These are phyloP conservation scores for Thymus quinquecostatus DNA, from an alignment of 257 asterid genomes.

Conservation along the genomic window DNA sequence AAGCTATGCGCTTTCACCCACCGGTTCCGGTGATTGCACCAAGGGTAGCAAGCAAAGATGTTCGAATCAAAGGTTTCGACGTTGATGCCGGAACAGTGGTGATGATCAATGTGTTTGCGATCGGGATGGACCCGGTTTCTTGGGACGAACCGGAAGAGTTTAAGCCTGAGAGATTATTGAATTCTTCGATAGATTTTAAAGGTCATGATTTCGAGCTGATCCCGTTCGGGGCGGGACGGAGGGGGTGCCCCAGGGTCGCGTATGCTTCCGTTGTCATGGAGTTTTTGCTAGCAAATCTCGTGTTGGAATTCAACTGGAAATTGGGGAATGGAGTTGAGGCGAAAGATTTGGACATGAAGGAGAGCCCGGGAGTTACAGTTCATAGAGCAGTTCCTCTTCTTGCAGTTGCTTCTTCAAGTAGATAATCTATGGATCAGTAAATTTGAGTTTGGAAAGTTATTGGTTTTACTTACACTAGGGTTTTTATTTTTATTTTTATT, in stretches of 20 bases:
- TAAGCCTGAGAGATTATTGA: slow-evolving; percentile 39
- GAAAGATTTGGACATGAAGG: slow-evolving; percentile 46
- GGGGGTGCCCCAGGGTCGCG: slow-evolving; percentile 10
- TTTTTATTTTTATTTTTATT: too few species aligned
- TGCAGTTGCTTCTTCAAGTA: neutral
- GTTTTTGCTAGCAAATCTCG: slow-evolving; percentile 32
- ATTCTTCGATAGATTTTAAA: slow-evolving; percentile 20
- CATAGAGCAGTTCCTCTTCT: slow-evolving; percentile 11
- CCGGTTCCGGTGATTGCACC: slow-evolving; percentile 9
- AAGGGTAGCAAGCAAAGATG: neutral
- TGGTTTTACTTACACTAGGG: too few species aligned
- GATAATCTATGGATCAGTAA: too few species aligned
- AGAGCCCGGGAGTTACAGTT: slow-evolving; percentile 31
- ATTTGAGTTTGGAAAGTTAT: too few species aligned
- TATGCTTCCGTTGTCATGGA: neutral
- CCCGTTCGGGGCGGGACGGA: slow-evolving; percentile 47
- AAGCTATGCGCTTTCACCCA: slow-evolving; percentile 19
- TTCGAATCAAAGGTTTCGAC: slow-evolving; percentile 19
- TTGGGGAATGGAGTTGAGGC: slow-evolving; percentile 33
- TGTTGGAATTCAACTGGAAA: slow-evolving; percentile 43
- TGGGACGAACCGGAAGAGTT: slow-evolving; percentile 40
- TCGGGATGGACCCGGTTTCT: slow-evolving; percentile 33
- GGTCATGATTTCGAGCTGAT: slow-evolving; percentile 46
- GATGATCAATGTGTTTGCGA: slow-evolving; percentile 33
- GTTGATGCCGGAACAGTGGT: slow-evolving; percentile 16